Base-by-base conservation (phyloP, 2,329 filamentous ascomycete species). In the Colletotrichum sp. region DNA sequence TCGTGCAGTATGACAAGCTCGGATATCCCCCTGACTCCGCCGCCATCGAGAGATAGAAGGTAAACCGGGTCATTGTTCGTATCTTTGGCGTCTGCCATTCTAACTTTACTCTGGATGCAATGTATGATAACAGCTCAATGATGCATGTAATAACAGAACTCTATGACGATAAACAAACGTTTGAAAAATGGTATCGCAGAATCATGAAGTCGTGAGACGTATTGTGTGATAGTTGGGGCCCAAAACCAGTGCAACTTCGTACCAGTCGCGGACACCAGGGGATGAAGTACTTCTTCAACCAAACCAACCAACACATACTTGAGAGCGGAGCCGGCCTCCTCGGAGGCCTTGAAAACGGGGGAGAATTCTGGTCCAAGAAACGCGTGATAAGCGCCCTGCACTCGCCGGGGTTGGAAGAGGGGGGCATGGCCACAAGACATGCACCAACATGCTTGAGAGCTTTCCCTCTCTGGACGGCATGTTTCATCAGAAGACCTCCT, bases 1-100 rank as follows among this genome's bases (percentile, higher is more conserved):
- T 77, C 71, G 28, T 81, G 71, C 2, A 82, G 74, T 55, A 82
- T 80, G 10, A 80, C 39, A 26, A 81, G 79, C 59, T 79, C 80
- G 4, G 79, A 82, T 24, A 82, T 60, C 1, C 81, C 73, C 32
- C 59, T 72, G 7, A 67, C 66, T 4, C 70, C 63, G 24, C 69
- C 74, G 4, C 69, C 43, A n/a, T 64, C 77, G 13, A 78, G 72
- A 3, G 69, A 73, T 18, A 78, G 69, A 2, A 77, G 48, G 39
- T 76, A 76, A n/a, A 77, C 28, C 6, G 70, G 75, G 7, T 68
- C 77, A 48, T 73, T 36, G 9, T 30, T 39, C 3, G 0, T 48
- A 1, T 48, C 18, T 7, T 48, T 2, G 43, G 1, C n/a, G 43
- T 48, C n/a, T 48, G 43, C 10, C 43, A 48, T 48, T 48, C 43